These are phyloP conservation scores for Candida adriatica DNA, from an alignment of 805 yeast species.

Conservation along the genomic window DNA sequence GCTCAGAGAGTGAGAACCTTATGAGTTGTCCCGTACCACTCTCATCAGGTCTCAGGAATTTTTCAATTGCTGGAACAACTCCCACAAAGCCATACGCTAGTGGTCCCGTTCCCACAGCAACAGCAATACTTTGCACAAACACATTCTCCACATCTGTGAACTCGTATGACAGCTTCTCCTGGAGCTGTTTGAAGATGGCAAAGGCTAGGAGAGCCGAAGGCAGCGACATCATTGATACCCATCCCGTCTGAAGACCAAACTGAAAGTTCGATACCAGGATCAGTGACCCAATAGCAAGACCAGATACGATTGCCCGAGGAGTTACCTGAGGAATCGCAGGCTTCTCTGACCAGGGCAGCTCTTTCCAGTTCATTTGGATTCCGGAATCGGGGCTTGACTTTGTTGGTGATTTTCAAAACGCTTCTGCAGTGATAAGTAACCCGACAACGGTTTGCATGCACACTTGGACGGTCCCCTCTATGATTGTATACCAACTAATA, in stretches of 20 bases:
- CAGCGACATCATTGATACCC: conserved; percentile 99
- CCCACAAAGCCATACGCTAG: conserved; percentile 93
- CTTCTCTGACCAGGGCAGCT: conserved; percentile 29
- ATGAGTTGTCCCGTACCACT: conserved; percentile 46
- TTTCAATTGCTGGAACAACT: conserved; percentile 91
- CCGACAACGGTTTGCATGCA: too few species aligned
- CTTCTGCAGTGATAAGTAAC: too few species aligned
- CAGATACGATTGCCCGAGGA: conserved; percentile 63
- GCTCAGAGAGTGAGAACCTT: conserved; percentile 38
- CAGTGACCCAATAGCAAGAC: conserved; percentile 78
- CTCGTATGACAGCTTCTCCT: conserved; percentile 30
- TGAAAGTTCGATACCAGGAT: conserved; percentile 89
- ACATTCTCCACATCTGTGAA: conserved; percentile 93
- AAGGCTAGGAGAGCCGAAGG: conserved; percentile 89
- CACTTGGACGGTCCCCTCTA: too few species aligned
- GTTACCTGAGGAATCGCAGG: conserved; percentile 62
- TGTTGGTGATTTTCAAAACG: too few species aligned
- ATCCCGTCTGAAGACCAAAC: conserved; percentile 94
- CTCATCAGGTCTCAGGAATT: conserved; percentile 73
- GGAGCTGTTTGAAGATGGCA: conserved; percentile 64
- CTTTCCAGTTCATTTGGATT: conserved; percentile 21
- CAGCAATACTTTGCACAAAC: conserved; percentile 85
- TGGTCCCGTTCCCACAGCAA: conserved; percentile 97
- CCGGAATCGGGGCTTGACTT: too few species aligned
- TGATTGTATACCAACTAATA: too few species aligned